These are phyloP conservation scores for Phascolomyces articulosus DNA, from an alignment of 371 early-diverging fungal species.

Conservation along the genomic window DNA sequence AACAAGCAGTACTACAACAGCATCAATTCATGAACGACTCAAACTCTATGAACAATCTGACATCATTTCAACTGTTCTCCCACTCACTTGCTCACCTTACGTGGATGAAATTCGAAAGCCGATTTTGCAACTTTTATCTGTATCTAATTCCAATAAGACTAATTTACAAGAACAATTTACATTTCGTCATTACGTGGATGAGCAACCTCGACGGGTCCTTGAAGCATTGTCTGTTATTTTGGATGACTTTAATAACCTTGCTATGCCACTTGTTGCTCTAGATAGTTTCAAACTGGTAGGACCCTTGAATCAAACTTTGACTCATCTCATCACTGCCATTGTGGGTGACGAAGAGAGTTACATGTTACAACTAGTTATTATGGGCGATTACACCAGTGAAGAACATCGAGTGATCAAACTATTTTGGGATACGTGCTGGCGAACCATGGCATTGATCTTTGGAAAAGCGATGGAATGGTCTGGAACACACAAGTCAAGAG, in stretches of 20 bases:
- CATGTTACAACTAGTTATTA: slow-evolving; percentile 13
- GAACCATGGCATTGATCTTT: slow-evolving; percentile 25
- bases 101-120: slow-evolving; percentile 14
- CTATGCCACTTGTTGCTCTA: slow-evolving; percentile 13
- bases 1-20: background rate
- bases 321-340: slow-evolving; percentile 9
- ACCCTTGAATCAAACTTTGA: slow-evolving; percentile 8
- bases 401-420: slow-evolving; percentile 26
- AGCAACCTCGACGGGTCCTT: slow-evolving; percentile 6
- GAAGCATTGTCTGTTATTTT: slow-evolving; percentile 27
- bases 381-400: slow-evolving; percentile 8
- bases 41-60: background rate
- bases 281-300: slow-evolving; percentile 25
- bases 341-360: slow-evolving; percentile 23
- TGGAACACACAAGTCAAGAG: slow-evolving; percentile 27
- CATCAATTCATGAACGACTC: background rate
- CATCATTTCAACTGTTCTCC: background rate
- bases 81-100: background rate
- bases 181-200: slow-evolving; percentile 7
- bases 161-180: background rate
- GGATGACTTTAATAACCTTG: slow-evolving; percentile 29
- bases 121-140: slow-evolving; percentile 10
- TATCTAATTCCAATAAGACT: background rate
- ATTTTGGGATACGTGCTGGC: slow-evolving; percentile 46
- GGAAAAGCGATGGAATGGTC: slow-evolving; percentile 39